Evolutionary conservation across 1,284 basidiomycete genomes (phyloP), one percentile per base, ranked within the genome.

Genomic region (Termitomyces sp.): DNA sequence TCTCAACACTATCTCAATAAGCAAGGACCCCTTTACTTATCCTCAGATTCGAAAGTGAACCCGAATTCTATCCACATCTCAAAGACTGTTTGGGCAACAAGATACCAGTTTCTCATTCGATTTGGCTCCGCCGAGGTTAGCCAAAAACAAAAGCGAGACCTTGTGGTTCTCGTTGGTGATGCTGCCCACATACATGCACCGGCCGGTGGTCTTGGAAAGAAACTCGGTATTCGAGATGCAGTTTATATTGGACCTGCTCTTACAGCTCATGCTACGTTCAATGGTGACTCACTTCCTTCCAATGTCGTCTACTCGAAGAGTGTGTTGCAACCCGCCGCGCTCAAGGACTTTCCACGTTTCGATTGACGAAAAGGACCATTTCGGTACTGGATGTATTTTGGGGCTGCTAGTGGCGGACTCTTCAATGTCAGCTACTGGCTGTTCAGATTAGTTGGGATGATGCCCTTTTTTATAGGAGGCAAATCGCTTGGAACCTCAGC

Each of bases 101-200:
- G 73, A 19, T 75, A 70, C n/a, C 63, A 61, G 31, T 70, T 65
- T 52, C 65, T 72, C 52, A 58, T 63, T 45, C 68, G 62, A 5
- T 51, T 71, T 6, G 58, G 59, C 5, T 53, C 21, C 9, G 49
- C 34, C 10, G 8, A 28, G 34, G n/a, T 38, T 17, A 48, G 41
- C 21, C 41, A 52, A 31, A 53, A 51, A 17, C 46, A 45, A 6
- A 55, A 46, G 39, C 61, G 62, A 30, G 68, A 67, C 13, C 54
- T 64, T 19, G 64, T 76, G 31, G 52, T 75, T 39, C 67, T 77
- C 7, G 60, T 74, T 5, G 75, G 76, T 19, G 76, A 77, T 58
- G 72, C 74, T 3, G 74, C 74, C 6, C 76, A 78, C 62, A 71
- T 75, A 30, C 75, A 76, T 55, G 70, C 72, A 4, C 75, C 76